Evolutionary conservation across 2,329 filamentous ascomycete species (phyloP).

Genomic region (Fonsecaea pedrosoi): DNA sequence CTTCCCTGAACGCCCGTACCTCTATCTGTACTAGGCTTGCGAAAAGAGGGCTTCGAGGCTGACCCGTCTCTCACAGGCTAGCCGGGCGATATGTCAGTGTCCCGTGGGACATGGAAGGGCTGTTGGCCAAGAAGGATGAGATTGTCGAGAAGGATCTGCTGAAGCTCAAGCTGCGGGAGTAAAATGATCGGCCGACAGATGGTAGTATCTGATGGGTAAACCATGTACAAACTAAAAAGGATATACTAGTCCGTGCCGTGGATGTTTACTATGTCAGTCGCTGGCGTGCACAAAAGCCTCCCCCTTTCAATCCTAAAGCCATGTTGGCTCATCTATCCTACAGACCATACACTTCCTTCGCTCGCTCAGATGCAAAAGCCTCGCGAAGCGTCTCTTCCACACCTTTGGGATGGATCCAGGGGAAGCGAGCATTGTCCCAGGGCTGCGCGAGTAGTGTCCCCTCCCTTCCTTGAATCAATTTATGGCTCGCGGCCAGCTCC

Average conservation of each 20-base stretch:
- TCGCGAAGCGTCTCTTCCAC: conserved; percentile 15
- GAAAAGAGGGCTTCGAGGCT: not conserved
- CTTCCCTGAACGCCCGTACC: not conserved
- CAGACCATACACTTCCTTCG: conserved; percentile 27
- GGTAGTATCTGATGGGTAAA: too few relatives aligned
- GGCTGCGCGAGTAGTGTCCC: conserved; percentile 18
- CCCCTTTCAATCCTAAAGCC: too few relatives aligned
- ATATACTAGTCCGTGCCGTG: not conserved
- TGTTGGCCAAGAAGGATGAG: conserved; percentile 40
- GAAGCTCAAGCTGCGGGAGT: conserved; percentile 33
- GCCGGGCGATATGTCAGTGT: conserved; percentile 25
- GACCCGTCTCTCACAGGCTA: conserved; percentile 37
- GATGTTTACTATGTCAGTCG: too few relatives aligned
- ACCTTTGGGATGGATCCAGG: conserved; percentile 10
- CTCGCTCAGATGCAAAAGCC: conserved; percentile 16
- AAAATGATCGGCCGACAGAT: not conserved
- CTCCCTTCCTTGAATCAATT: conserved; percentile 26
- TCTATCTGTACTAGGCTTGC: not conserved
- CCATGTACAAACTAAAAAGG: not conserved
- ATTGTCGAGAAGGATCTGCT: conserved; percentile 43
- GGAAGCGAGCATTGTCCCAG: conserved; percentile 27
- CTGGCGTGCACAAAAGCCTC: too few relatives aligned
- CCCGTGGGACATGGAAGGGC: conserved; percentile 44
- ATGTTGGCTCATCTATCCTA: not conserved
- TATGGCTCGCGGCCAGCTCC: conserved; percentile 26